Evolutionary conservation across 192 early-diverging fungal species (phyloP).

Genomic region (Umbelopsis isabellina): DNA sequence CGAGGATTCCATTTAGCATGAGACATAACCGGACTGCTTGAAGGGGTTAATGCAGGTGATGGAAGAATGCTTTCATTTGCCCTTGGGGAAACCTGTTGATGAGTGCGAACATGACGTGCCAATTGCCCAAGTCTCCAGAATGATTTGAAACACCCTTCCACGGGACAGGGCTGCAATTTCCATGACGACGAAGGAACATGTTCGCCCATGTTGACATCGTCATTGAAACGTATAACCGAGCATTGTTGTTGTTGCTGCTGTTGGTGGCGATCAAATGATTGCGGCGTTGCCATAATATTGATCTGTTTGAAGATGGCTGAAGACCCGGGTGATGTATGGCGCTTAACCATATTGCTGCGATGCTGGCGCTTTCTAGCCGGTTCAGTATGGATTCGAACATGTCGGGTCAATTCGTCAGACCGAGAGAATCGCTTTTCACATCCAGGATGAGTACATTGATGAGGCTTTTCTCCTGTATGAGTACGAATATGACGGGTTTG

Average conservation of each 20-base stretch:
- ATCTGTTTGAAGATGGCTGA: slow-evolving; percentile 1
- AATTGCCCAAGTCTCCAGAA: slow-evolving; percentile 43
- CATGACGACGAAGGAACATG: slow-evolving; percentile 19
- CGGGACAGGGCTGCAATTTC: slow-evolving; percentile 41
- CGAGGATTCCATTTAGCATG: not conserved
- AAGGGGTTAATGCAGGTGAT: not conserved
- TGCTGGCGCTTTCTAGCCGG: slow-evolving; percentile 14
- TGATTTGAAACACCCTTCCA: slow-evolving; percentile 38
- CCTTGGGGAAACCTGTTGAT: slow-evolving; percentile 36
- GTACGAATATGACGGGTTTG: slow-evolving; percentile 82
- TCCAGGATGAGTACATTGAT: slow-evolving; percentile 73
- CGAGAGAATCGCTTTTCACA: slow-evolving; percentile 83
- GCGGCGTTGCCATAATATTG: slow-evolving; percentile 17
- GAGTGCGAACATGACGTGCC: slow-evolving; percentile 62
- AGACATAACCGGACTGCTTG: slow-evolving; percentile 4
- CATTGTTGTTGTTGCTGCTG: slow-evolving; percentile 17
- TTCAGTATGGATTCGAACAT: slow-evolving; percentile 63
- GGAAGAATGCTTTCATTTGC: slow-evolving; percentile 9
- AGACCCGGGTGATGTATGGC: slow-evolving; percentile 2
- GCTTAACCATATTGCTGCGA: slow-evolving; percentile 15
- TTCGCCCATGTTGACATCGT: slow-evolving; percentile 6
- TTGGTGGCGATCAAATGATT: slow-evolving; percentile 18
- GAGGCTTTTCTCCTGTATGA: slow-evolving; percentile 87
- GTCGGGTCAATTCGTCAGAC: slow-evolving; percentile 79
- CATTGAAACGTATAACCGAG: slow-evolving; percentile 12